Evolutionary conservation across 2,329 filamentous ascomycete genomes (phyloP).

Genomic region (Sporothrix humicola): DNA sequence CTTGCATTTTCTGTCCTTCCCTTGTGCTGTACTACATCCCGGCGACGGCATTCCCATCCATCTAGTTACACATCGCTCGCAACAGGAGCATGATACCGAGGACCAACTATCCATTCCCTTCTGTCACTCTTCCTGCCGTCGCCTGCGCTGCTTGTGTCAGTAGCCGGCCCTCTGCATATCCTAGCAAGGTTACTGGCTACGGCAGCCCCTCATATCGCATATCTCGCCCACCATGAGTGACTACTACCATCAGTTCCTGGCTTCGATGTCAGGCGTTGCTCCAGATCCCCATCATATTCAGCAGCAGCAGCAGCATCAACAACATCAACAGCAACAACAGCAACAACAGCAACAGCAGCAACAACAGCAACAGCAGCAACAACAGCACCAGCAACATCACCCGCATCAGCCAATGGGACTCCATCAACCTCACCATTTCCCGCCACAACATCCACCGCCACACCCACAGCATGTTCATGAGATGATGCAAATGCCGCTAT

Average conservation of each 20-base stretch:
- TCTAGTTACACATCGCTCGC: neutral
- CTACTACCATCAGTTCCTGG: constrained; percentile 62
- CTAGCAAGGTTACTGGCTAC: neutral
- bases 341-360: constrained; percentile 25
- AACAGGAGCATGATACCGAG: constrained; percentile 23
- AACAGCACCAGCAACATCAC: constrained; percentile 20
- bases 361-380: constrained; percentile 30
- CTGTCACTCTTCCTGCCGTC: neutral
- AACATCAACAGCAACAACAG: constrained; percentile 27
- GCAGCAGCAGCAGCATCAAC: constrained; percentile 27
- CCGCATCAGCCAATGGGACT: neutral
- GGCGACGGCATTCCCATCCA: neutral
- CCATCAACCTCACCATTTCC: constrained; percentile 13
- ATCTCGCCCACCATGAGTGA: constrained; percentile 54
- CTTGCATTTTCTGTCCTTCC: neutral
- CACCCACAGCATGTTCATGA: constrained; percentile 44
- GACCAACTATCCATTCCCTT: neutral
- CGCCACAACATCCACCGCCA: constrained; percentile 39
- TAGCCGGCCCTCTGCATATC: neutral
- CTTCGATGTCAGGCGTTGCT: constrained; percentile 56
- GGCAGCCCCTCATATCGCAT: neutral
- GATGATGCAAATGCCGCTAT: constrained; percentile 35
- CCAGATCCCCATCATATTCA: constrained; percentile 28
- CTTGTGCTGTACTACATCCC: neutral
- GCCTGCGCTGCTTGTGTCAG: neutral